phyloP scores from a whole-genome alignment of 179 eudicot genomes.

The Sideroxylon spinosum region DNA sequence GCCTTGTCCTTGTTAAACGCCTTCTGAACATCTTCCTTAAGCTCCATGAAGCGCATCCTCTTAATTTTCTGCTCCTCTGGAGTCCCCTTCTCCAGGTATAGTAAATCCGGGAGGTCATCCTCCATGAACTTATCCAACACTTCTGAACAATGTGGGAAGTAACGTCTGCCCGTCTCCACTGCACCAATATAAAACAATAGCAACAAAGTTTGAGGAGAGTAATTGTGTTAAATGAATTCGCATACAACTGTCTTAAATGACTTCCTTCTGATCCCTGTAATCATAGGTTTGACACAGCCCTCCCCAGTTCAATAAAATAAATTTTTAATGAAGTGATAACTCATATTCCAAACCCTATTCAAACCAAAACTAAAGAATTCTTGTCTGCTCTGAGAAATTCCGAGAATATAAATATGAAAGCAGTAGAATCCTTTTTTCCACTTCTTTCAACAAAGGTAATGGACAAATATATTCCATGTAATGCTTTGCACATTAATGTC shows the following conservation, averaged over 20 bases:
- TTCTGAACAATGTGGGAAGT: constrained; percentile 45
- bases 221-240: neutral
- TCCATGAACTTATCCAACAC: constrained; percentile 49
- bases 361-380: too few species aligned
- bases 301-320: too few species aligned
- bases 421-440: too few species aligned
- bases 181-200: constrained; percentile 10
- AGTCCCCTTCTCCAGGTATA: constrained; percentile 40
- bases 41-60: constrained; percentile 36
- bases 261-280: neutral
- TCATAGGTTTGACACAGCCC: neutral
- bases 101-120: constrained; percentile 37
- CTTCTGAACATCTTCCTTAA: constrained; percentile 40
- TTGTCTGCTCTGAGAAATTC: too few species aligned
- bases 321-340: too few species aligned
- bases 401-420: too few species aligned
- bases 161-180: constrained; percentile 48
- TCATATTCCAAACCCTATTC: too few species aligned
- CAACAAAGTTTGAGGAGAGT: neutral
- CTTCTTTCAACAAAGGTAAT: too few species aligned
- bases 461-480: too few species aligned
- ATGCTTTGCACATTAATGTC: neutral
- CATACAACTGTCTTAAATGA: neutral
- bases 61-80: constrained; percentile 39
- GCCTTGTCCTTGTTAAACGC: constrained; percentile 54